These are phyloP conservation scores for Kazachstania kunashirensis DNA, from an alignment of 805 yeast genomes.

Conservation along the genomic window DNA sequence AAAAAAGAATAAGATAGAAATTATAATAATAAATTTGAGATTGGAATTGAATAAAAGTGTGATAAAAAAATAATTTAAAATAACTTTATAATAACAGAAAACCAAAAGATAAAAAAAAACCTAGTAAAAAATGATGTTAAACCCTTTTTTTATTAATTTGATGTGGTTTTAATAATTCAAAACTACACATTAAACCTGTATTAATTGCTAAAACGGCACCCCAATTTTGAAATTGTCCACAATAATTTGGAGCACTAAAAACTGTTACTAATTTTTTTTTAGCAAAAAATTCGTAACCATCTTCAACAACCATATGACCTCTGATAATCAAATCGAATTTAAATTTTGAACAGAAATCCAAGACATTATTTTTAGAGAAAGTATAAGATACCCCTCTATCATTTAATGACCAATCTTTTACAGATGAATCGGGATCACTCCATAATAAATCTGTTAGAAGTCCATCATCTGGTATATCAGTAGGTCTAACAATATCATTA, in stretches of 20 bases:
- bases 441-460: conserved; percentile 67
- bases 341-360: conserved; percentile 52
- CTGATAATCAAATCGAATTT: conserved; percentile 67
- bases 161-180: conserved; percentile 57
- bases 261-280: conserved; percentile 66
- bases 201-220: conserved; percentile 74
- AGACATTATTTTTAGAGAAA: conserved; percentile 61
- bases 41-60: too few relatives aligned
- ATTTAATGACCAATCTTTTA: conserved; percentile 59
- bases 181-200: conserved; percentile 57
- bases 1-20: too few relatives aligned
- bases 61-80: too few relatives aligned
- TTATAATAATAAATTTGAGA: too few relatives aligned
- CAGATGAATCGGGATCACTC: conserved; percentile 65
- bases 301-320: conserved; percentile 87
- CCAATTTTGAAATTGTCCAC: conserved; percentile 73
- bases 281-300: conserved; percentile 76
- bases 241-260: conserved; percentile 75
- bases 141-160: conserved; percentile 13
- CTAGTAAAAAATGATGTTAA: too few relatives aligned
- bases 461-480: conserved; percentile 76
- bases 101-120: too few relatives aligned
- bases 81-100: too few relatives aligned
- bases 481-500: conserved; percentile 55
- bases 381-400: conserved; percentile 78